phyloP scores from a whole-genome alignment of 73 alveolate genomes.

The Uronychia setigera region DNA sequence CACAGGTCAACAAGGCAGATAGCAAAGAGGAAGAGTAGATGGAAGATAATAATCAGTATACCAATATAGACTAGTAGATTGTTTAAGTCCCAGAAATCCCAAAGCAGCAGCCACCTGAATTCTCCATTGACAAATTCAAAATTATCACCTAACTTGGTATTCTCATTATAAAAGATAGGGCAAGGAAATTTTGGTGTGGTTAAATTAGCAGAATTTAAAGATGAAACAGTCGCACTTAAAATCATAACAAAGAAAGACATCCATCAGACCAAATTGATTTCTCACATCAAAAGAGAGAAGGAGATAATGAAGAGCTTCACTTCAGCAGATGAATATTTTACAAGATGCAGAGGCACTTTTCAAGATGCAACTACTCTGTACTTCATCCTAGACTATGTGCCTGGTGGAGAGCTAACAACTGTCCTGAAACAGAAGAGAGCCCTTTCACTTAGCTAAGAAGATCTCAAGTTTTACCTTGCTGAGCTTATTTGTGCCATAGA shows the following conservation, averaged over 20 bases:
- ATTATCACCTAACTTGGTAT: not conserved
- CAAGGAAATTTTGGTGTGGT: not conserved
- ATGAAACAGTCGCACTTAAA: not conserved
- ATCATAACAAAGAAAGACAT: not conserved
- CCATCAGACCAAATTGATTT: not conserved
- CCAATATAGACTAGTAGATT: no score
- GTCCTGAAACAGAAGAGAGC: conserved; percentile 65
- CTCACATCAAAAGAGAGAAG: not conserved
- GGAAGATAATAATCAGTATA: not conserved
- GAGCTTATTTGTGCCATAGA: conserved; percentile 79
- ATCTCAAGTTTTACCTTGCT: conserved; percentile 77
- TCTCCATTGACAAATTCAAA: not conserved
- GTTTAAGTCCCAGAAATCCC: no score
- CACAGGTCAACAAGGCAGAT: not conserved
- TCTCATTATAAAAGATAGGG: not conserved
- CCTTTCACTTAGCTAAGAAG: conserved; percentile 71
- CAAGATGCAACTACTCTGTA: conserved; percentile 19
- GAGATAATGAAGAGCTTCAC: not conserved
- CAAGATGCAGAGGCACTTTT: conserved; percentile 13
- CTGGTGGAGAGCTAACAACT: conserved; percentile 46
- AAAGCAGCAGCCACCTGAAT: no score
- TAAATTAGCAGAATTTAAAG: not conserved
- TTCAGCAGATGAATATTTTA: not conserved
- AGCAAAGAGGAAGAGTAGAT: not conserved
- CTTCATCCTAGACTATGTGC: conserved; percentile 36